Evolutionary conservation across 1,284 basidiomycete genomes (phyloP), one percentile per base, ranked within the genome.

Genomic region (Xerocomus amazonicus): DNA sequence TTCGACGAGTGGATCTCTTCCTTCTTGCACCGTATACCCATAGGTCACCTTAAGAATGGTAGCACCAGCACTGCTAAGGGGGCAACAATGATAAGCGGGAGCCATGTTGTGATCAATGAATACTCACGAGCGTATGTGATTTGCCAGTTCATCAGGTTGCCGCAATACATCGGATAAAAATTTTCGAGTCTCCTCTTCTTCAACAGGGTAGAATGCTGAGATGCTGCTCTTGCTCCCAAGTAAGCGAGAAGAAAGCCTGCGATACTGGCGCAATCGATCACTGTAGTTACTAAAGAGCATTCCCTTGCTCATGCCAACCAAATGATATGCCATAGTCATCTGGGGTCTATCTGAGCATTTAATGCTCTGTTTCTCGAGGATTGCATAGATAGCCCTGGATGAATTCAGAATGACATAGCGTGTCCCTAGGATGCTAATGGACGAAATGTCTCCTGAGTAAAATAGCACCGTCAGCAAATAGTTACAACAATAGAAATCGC

Each of bases 361-460:
- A 26, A 38, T 17, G 23, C 63, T 56, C 43, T 61, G 63, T 41
- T 61, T 70, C 23, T 62, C 68, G 16, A 71, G 57, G 19, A 68
- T 36, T 6, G 52, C 56, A 1, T 50, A 53, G 14, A 61, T 55
- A 2, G 54, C 45, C 31, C 52, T 43, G 36, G 17, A 36, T 7
- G 65, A 56, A 28, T 61, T 67, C 9, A 68, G 54, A 29, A 70
- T 33, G 29, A 67, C 44, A 19, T 57, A 23, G 19, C 19, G 19
- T 23, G 19, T 23, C 4, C 19, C 19, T 23, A 23, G 4, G 19
- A 23, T 23, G 51, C 13, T 55, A 10, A 64, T 32, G 26, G 60
- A 48, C 10, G 46, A 52, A 29, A 69, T 54, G 6, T 55, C 56
- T 13, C 67, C 68, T 67, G 13, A 33, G 9, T 4, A 28, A 36